Percentiles rank a stretch among this genome's conserved stretches.
Conservation (phyloP, 441 rosid genomes). For the Erodium texanum region DNA sequence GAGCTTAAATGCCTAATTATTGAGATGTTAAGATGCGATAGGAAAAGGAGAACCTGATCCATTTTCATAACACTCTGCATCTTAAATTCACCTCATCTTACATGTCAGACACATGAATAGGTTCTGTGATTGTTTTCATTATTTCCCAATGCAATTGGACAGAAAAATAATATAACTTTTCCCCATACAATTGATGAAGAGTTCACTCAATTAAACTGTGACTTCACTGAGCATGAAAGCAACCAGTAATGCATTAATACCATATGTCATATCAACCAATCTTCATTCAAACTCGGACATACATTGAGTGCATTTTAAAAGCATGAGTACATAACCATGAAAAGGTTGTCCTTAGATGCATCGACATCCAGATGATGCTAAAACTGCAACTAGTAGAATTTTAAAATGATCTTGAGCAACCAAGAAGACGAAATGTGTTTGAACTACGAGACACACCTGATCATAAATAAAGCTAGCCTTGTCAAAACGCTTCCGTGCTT, state of each 20-base stretch:
- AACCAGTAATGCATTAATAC: neutral
- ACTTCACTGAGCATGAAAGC: neutral
- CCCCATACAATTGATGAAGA: neutral
- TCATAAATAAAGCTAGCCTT: constrained; percentile 92
- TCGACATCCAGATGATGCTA: constrained; percentile 7
- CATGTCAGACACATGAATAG: neutral
- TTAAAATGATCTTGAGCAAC: neutral
- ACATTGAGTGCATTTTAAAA: neutral
- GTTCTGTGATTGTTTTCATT: neutral
- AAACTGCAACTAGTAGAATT: constrained; percentile 4
- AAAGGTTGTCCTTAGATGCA: neutral
- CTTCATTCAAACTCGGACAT: neutral
- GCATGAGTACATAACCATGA: neutral
- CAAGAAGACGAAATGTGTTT: neutral
- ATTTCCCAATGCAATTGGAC: neutral
- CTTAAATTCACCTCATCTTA: neutral
- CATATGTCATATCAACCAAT: neutral
- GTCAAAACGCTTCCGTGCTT: constrained; percentile 95
- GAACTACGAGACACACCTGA: constrained; percentile 47
- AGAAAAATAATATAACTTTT: neutral
- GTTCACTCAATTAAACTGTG: neutral
- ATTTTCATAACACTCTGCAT: neutral
- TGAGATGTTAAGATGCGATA: neutral
- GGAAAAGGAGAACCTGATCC: neutral
- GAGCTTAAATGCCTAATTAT: neutral